These are phyloP conservation scores for Lolium perenne DNA, from an alignment of 176 grass and related monocot genomes.

Conservation along the genomic window DNA sequence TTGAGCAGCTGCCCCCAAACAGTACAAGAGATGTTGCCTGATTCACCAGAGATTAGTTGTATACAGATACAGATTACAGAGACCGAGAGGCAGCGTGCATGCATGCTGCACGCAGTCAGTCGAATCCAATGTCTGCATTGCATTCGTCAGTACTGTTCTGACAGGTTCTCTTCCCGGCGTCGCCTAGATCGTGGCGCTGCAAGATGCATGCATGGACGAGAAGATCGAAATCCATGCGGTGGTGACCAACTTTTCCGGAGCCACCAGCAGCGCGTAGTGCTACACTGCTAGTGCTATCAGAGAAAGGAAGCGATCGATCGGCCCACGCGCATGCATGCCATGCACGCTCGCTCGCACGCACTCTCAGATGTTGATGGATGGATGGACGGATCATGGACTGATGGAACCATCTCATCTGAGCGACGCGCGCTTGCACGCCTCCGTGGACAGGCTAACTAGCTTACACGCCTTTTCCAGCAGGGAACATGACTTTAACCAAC, in stretches of 20 bases:
- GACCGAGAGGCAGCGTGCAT: background rate
- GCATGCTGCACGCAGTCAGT: slow-evolving; percentile 8
- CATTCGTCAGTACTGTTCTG: background rate
- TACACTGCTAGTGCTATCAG: slow-evolving; percentile 24
- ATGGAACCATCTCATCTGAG: slow-evolving; percentile 49
- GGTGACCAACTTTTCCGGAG: background rate
- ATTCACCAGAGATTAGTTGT: background rate
- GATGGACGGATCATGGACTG: slow-evolving; percentile 4
- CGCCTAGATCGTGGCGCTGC: background rate
- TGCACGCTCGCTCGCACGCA: slow-evolving; percentile 33
- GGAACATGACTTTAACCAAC: slow-evolving; percentile 57
- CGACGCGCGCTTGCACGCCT: background rate
- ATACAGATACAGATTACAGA: no score
- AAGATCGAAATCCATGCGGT: slow-evolving; percentile 25
- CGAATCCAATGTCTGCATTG: slow-evolving; percentile 22
- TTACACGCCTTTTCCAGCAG: slow-evolving; percentile 54
- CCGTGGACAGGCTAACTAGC: slow-evolving; percentile 37
- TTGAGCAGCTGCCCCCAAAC: no score
- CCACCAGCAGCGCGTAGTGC: background rate
- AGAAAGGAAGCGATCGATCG: slow-evolving; percentile 39
- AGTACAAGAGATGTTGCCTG: background rate
- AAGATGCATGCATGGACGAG: slow-evolving; percentile 2
- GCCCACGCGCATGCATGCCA: slow-evolving; percentile 46
- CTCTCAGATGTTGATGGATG: slow-evolving; percentile 2
- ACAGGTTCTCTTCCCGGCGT: background rate